Evolutionary conservation across 805 yeast species (phyloP).

Genomic region (Pichia californica): DNA sequence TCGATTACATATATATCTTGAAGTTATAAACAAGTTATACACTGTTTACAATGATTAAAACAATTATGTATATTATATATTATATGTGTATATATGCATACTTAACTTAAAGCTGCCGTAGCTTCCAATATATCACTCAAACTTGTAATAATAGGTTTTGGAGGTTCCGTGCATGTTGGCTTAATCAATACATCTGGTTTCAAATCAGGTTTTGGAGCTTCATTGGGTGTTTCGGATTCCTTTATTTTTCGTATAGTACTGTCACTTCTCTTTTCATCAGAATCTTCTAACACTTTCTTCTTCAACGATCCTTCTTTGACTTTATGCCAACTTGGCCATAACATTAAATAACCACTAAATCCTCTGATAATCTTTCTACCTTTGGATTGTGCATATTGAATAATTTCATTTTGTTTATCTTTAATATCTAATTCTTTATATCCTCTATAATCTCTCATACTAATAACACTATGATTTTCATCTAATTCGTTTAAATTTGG

Average conservation of each 20-base stretch:
- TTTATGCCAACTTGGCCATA: slow-evolving; percentile 20
- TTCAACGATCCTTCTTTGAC: slow-evolving; percentile 2
- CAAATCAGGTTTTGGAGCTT: not conserved
- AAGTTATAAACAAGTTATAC: no score
- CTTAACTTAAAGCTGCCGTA: no score
- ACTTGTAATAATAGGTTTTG: no score
- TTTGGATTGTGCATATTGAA: slow-evolving; percentile 11
- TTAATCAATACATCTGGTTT: no score
- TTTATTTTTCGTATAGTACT: no score
- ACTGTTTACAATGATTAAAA: no score
- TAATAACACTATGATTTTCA: slow-evolving; percentile 9
- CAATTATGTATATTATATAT: not conserved
- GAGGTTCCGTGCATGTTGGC: no score
- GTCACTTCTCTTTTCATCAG: not conserved
- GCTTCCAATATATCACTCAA: no score
- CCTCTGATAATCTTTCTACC: slow-evolving; percentile 16
- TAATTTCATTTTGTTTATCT: slow-evolving; percentile 13
- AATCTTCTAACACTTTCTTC: not conserved
- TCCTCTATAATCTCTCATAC: slow-evolving; percentile 9
- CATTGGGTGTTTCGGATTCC: not conserved
- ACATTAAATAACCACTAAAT: slow-evolving; percentile 25
- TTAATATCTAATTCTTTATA: slow-evolving; percentile 6
- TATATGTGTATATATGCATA: no score
- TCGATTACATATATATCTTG: no score
- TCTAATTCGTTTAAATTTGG: slow-evolving; percentile 10